phyloP scores from a whole-genome alignment of 768 basidiomycete genomes.

The Mycena kentingensis region DNA sequence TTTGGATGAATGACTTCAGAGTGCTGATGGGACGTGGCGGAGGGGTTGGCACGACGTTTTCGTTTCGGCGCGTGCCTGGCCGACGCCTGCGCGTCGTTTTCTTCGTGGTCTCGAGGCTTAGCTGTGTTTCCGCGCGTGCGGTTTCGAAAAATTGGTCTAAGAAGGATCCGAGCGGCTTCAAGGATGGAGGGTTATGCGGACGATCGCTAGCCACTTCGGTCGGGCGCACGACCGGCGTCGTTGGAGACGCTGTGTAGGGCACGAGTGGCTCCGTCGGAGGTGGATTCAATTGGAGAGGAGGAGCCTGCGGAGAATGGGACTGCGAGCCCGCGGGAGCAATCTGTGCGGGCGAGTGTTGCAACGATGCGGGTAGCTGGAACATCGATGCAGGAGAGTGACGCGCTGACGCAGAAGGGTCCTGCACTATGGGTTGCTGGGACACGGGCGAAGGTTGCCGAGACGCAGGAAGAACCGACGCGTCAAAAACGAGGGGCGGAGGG shows the following conservation, averaged over 20 bases:
- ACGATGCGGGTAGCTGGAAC: too few species aligned
- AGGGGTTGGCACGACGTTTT: background rate
- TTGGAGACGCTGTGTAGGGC: background rate
- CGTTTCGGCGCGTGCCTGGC: background rate
- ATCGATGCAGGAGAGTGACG: too few species aligned
- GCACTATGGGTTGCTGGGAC: too few species aligned
- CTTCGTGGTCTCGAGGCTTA: background rate
- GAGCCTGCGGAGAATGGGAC: too few species aligned
- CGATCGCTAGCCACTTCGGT: background rate
- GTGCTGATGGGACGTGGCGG: constrained; percentile 2
- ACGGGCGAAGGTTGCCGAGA: too few species aligned
- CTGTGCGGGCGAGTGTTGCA: too few species aligned
- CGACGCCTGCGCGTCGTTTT: constrained; percentile 1
- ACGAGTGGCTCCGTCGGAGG: background rate
- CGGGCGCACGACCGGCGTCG: background rate
- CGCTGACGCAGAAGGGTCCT: too few species aligned
- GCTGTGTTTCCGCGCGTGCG: constrained; percentile 17
- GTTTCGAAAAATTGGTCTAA: constrained; percentile 18
- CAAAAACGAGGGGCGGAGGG: too few species aligned
- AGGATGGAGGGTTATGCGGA: background rate
- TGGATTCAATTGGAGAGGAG: too few species aligned
- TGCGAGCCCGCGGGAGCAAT: too few species aligned
- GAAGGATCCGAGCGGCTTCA: constrained; percentile 17
- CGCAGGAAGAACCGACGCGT: too few species aligned
- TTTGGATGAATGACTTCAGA: constrained; percentile 9